Conservation (phyloP, 2,329 filamentous ascomycete genomes). For the Aspergillus cejpii region DNA sequence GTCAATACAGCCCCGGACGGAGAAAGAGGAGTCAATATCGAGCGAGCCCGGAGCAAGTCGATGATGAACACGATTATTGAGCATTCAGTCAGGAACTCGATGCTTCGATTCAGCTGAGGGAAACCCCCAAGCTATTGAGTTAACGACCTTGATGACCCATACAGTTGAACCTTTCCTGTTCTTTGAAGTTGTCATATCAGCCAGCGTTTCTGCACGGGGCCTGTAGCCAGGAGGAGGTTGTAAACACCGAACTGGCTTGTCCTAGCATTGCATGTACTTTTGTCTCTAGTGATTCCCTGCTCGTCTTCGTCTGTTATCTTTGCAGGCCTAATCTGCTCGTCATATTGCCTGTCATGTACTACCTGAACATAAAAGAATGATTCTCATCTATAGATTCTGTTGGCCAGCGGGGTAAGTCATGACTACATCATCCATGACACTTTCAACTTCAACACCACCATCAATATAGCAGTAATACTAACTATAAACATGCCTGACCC, state of each 20-base stretch:
- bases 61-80: constrained; percentile 35
- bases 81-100: background rate
- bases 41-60: constrained; percentile 38
- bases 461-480: background rate
- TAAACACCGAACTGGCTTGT: constrained; percentile 7
- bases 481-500: constrained; percentile 8
- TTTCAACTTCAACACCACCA: background rate
- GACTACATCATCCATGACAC: background rate
- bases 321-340: background rate
- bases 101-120: too few species aligned
- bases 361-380: background rate
- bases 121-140: too few species aligned
- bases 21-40: constrained; percentile 36
- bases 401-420: background rate
- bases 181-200: background rate
- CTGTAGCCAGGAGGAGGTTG: constrained; percentile 9
- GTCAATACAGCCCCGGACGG: constrained; percentile 32
- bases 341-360: background rate
- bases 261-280: constrained; percentile 1
- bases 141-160: constrained; percentile 2
- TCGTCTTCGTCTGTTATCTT: constrained; percentile 9
- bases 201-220: constrained; percentile 12
- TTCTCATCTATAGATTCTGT: background rate
- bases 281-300: constrained; percentile 16
- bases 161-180: background rate